These are phyloP conservation scores for Chlorella sorokiniana DNA, from an alignment of 139 green algal genomes.

Conservation along the genomic window DNA sequence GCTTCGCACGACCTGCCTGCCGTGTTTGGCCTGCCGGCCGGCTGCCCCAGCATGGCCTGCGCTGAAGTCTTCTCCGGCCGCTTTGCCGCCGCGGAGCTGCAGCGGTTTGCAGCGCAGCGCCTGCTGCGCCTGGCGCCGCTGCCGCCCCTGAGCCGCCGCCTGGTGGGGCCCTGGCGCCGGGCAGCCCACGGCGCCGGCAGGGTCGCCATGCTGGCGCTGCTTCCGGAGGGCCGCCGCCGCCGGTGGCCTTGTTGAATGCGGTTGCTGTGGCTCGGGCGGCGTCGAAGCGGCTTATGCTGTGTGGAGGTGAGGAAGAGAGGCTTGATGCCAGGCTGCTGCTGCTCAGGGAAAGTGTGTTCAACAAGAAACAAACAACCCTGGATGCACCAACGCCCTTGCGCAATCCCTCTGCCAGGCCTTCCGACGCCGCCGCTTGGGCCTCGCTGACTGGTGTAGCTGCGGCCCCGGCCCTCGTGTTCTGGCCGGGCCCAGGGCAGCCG, in stretches of 20 bases:
- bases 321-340: background rate
- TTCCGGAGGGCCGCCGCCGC: background rate
- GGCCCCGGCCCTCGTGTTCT: background rate
- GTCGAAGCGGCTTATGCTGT: background rate
- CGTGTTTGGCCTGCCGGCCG: constrained; percentile 5
- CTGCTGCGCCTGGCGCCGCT: constrained; percentile 19
- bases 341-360: background rate
- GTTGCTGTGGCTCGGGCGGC: background rate
- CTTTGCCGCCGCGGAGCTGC: background rate
- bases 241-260: background rate
- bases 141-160: background rate
- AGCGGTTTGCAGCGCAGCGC: background rate
- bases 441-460: background rate
- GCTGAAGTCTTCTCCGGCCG: background rate
- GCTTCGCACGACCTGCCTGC: background rate
- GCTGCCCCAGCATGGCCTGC: constrained; percentile 10
- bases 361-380: background rate
- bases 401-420: background rate
- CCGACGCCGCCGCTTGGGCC: background rate
- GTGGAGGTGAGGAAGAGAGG: constrained; percentile 2
- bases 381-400: background rate
- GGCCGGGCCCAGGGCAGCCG: background rate
- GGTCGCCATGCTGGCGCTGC: constrained; percentile 16
- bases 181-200: background rate
- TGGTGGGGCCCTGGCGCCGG: background rate